A percentile compares a stretch with the other conserved stretches of the same genome.
These are phyloP conservation scores for Echria macrotheca DNA, from an alignment of 495 filamentous ascomycete species.

Conservation along the genomic window DNA sequence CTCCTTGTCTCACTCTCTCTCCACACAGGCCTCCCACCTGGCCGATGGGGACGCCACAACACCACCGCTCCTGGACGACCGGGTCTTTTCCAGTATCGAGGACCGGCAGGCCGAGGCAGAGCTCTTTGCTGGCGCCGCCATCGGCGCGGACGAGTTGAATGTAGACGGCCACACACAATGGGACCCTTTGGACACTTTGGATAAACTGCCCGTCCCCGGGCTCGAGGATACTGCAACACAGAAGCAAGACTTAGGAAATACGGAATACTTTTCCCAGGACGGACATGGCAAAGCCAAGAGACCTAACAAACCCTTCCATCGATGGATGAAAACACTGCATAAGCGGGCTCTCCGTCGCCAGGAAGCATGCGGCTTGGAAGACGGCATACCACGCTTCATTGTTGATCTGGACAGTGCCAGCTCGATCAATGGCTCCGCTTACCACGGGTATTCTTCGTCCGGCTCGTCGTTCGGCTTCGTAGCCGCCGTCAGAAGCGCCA, in stretches of 20 bases:
- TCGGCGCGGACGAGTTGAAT: slow-evolving; percentile 10
- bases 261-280: slow-evolving; percentile 23
- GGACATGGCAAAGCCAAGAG: slow-evolving; percentile 14
- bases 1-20: neutral
- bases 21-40: neutral
- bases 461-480: slow-evolving; percentile 70
- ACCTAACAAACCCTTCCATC: slow-evolving; percentile 43
- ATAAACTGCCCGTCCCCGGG: slow-evolving; percentile 36
- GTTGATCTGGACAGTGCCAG: slow-evolving; percentile 24
- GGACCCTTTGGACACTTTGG: slow-evolving; percentile 37
- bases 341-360: slow-evolving; percentile 39
- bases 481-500: slow-evolving; percentile 69
- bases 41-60: neutral
- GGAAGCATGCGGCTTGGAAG: slow-evolving; percentile 23
- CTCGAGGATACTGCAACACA: slow-evolving; percentile 28
- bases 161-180: slow-evolving; percentile 22
- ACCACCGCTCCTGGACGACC: neutral
- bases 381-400: slow-evolving; percentile 36
- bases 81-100: neutral
- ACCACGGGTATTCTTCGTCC: slow-evolving; percentile 57
- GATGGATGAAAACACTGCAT: slow-evolving; percentile 55
- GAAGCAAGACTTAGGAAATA: slow-evolving; percentile 21
- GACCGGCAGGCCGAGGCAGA: neutral
- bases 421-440: slow-evolving; percentile 16
- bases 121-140: neutral